Evolutionary conservation across 371 early-diverging fungal genomes (phyloP), one percentile per base, ranked within the genome.

Genomic region (Lichtheimia ornata): DNA sequence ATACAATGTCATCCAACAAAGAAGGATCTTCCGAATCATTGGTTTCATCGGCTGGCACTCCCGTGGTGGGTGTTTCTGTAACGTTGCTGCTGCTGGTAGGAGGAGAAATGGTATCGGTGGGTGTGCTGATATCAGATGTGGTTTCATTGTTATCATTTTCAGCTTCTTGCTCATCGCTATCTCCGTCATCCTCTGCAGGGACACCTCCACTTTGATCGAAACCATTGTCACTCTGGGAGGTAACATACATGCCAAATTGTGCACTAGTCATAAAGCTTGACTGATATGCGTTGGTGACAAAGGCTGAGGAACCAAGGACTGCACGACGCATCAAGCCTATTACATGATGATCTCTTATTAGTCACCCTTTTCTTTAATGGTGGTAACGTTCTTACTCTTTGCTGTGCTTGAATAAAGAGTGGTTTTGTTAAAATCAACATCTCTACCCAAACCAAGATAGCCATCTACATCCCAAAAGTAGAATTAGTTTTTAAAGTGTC

Each of bases 361-460:
- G 59, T 51, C 5, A 58, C 52, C 50, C 64, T 52, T 52, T 20
- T 55, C 15, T 28, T 14, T 41, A 17, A 5, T 2, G 41, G 40
- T 55, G 2, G 6, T n/a, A 41, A n/a, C 6, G 42, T 69, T 17
- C 22, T 47, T 47, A 65, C 76, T 64, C 56, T 72, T 72, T 27
- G 66, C 42, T 20, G 72, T 56, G 63, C 69, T 70, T 52, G 61
- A 27, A 15, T 25, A 53, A 15, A 42, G 45, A 12, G 35, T 49
- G 35, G 69, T 67, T 7, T 50, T 41, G 44, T 69, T 69, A 49
- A 72, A 78, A 30, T 78, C 64, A 11, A 75, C 73, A 52, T 50
- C 59, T 57, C 75, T 75, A 18, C 79, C 79, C 28, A 78, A 72
- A 57, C 79, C 79, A 50, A 78, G 67, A 50, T 78, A 78, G 27